Percentiles rank a stretch among this genome's conserved stretches.
Evolutionary conservation across 148 eudicot species (phyloP).

Genomic region (Amaranthus hypochondriacus): DNA sequence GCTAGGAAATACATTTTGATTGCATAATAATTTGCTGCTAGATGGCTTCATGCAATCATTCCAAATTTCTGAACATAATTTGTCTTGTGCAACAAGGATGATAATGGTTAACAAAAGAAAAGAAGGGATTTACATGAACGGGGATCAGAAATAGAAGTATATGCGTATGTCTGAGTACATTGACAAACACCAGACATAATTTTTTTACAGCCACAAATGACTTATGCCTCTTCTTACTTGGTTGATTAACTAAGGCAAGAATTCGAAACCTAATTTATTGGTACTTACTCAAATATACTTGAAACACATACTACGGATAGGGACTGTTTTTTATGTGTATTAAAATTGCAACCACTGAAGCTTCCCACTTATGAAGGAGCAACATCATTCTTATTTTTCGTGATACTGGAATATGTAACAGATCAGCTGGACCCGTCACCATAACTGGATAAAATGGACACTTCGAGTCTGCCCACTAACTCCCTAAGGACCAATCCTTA

Average conservation of each 20-base stretch:
- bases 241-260: background rate
- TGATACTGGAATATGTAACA: background rate
- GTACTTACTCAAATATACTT: background rate
- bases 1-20: background rate
- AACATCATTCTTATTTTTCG: background rate
- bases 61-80: constrained; percentile 1
- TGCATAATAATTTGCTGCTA: background rate
- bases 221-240: background rate
- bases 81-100: background rate
- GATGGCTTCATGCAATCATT: background rate
- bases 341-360: background rate
- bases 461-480: no score
- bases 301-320: background rate
- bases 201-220: background rate
- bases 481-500: no score
- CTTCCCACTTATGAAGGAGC: background rate
- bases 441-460: no score
- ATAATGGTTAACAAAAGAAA: background rate
- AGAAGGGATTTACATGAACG: background rate
- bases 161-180: background rate
- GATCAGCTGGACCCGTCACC: no score
- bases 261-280: background rate
- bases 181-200: background rate
- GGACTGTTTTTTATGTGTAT: background rate
- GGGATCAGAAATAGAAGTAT: background rate